Conservation (phyloP, 78 protist species). For the Monosiga brevicollis region DNA sequence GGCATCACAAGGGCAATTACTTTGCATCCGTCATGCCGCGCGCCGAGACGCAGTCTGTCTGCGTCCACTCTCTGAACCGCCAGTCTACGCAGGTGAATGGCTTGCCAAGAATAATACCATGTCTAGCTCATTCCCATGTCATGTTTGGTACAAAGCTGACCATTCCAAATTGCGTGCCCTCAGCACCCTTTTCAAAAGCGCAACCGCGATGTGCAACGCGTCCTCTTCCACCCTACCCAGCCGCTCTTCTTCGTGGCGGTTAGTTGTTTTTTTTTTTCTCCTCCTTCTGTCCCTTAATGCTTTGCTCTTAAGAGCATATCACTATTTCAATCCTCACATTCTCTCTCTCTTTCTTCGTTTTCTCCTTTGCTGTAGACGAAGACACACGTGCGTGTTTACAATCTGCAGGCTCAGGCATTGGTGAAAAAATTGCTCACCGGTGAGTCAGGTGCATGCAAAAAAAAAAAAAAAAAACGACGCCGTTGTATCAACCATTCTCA, state of each 20-base stretch:
- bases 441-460: no score
- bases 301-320: neutral
- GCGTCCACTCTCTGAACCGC: conserved; percentile 12
- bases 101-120: no score
- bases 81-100: neutral
- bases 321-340: neutral
- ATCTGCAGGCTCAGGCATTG: conserved; percentile 63
- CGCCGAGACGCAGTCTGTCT: conserved; percentile 17
- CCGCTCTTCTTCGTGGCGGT: conserved; percentile 86
- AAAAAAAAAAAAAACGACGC: no score
- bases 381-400: conserved; percentile 63
- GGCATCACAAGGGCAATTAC: conserved; percentile 93
- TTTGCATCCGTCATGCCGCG: conserved; percentile 68
- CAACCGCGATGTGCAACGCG: conserved; percentile 38
- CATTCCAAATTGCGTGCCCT: neutral
- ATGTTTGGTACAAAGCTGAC: neutral
- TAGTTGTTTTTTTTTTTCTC: neutral
- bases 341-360: no score
- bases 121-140: neutral
- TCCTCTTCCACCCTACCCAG: conserved; percentile 86
- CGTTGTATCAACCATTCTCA: no score
- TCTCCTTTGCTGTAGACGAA: no score
- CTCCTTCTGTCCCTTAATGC: neutral
- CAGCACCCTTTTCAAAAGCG: conserved; percentile 48
- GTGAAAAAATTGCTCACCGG: conserved; percentile 46